Conservation (phyloP, 23 red algal genomes). For the Gracilaria caudata region DNA sequence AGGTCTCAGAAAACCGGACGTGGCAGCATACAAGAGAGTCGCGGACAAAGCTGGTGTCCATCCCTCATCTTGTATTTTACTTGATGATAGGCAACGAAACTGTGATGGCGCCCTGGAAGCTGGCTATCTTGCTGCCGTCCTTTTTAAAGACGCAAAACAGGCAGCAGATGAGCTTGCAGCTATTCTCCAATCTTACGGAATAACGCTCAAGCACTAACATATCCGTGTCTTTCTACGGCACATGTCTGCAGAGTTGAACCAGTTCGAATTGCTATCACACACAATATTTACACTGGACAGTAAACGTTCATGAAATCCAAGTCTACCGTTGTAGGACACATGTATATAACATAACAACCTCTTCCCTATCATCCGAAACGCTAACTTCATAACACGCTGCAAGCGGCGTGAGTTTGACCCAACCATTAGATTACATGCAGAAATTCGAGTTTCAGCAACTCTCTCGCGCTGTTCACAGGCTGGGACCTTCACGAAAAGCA, state of each 20-base stretch:
- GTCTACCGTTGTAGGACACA: background rate
- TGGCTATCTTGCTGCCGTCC: slow-evolving; percentile 67
- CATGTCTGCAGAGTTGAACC: background rate
- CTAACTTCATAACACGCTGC: background rate
- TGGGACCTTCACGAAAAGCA: slow-evolving; percentile 9
- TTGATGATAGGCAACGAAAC: slow-evolving; percentile 89
- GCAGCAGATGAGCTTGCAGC: slow-evolving; percentile 19
- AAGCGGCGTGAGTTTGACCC: background rate
- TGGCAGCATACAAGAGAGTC: slow-evolving; percentile 47
- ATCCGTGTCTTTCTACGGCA: background rate
- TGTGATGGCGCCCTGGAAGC: slow-evolving; percentile 69
- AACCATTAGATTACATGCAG: slow-evolving; percentile 28
- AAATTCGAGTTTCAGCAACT: background rate
- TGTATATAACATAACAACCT: slow-evolving; percentile 28
- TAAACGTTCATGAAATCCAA: background rate
- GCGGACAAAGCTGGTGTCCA: slow-evolving; percentile 48
- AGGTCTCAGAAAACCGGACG: slow-evolving; percentile 87
- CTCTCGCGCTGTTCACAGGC: slow-evolving; percentile 8
- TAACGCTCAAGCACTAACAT: background rate
- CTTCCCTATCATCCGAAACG: slow-evolving; percentile 17
- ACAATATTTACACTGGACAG: slow-evolving; percentile 43
- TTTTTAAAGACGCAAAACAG: slow-evolving; percentile 59
- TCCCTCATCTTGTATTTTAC: slow-evolving; percentile 65
- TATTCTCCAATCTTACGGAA: slow-evolving; percentile 19
- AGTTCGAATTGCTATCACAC: slow-evolving; percentile 12